Base-by-base conservation (phyloP, 2,329 filamentous ascomycete genomes). In the Ilyonectria sp. region DNA sequence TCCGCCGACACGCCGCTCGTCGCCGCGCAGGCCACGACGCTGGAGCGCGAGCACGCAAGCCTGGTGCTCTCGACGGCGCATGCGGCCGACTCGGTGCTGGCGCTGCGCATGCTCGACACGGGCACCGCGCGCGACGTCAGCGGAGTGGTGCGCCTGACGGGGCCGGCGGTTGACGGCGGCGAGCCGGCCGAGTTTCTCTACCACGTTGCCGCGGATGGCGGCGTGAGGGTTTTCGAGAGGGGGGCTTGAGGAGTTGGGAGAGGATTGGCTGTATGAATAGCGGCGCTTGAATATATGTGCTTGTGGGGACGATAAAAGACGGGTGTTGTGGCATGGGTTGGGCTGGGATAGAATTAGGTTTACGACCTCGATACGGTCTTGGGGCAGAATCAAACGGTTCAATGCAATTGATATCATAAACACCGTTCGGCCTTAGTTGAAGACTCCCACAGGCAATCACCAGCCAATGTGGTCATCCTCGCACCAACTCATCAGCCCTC, bases 121-220 rank as follows among this genome's bases (percentile, higher is more conserved):
- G 95, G 95, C 1, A 91, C 91, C n/a, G 95, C 95, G 69, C 91
- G 88, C 78, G 95, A 98, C 81, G 93, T 98, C 35, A 97, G 93
- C 81, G 95, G 95, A 3, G 94, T 97, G 49, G 76, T 98, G 69
- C 88, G 94, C 71, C 86, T 96, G 56, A 95, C 92, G 19, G 85
- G 86, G 50, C 78, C 76, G 26, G 76, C 72, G 47, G 65, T 70
- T 10, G 75, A 76, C 31, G 70, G 59, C 33, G 75, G 83, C 2
- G 86, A 87, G 70, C 86, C 93, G 74, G 90, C 86, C 69, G 95
- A 98, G 82, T 87, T 93, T 76, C 76, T 98, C 78, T 98, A 97
- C 83, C 90, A 93, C 76, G 90, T 97, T 33, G 89, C 90, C 60
- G 89, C 90, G 10, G 94, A 97, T 82, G 94, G 94, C 1, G 88